Evolutionary conservation across 73 alveolate species (phyloP), one percentile per base, ranked within the genome.

Genomic region (Tetrahymena borealis): DNA sequence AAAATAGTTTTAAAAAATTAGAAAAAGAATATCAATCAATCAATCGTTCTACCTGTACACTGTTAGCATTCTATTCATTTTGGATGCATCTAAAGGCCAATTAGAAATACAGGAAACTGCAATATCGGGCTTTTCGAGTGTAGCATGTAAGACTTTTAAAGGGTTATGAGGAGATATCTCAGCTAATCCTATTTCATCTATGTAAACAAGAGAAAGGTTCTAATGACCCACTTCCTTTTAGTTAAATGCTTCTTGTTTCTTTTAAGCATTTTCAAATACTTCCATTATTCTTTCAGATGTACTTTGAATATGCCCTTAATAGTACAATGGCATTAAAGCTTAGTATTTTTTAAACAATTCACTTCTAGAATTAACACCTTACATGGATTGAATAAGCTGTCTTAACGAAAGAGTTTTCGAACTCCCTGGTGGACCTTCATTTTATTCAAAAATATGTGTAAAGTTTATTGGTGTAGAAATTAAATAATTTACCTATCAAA

Each of bases 261-360:
- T 94, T 91, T 95, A 92, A 0, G 98, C 98, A 37, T 91, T 92
- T 91, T 95, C 92, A 40, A 95, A 96, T 24, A 96, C 96, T 91
- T 95, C 94, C 91, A 92, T 78, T 15, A 96, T 93, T 18, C 97
- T 96, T 90, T 96, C 96, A 16, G 98, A 96, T 35, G 98, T 94
- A 37, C 98, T 92, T 32, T 96, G 32, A 31, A 94, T 93, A 0
- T 97, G 95, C n/a, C 98, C 98, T 95, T 96, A 96, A 94, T 94
- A 96, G 18, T 94, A 79, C 91, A 91, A 92, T 32, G 78, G 40
- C 38, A 35, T 35, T 91, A 96, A 90, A 38, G 92, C 97, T 91
- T 98, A 98, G 20, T 92, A 90, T 37, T 38, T 79, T 94, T 93
- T 95, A 77, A 96, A 96, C 15, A 94, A 90, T 24, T 78, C 39